Evolutionary conservation across 805 yeast genomes (phyloP).

Genomic region (Hanseniaspora guilliermondii): DNA sequence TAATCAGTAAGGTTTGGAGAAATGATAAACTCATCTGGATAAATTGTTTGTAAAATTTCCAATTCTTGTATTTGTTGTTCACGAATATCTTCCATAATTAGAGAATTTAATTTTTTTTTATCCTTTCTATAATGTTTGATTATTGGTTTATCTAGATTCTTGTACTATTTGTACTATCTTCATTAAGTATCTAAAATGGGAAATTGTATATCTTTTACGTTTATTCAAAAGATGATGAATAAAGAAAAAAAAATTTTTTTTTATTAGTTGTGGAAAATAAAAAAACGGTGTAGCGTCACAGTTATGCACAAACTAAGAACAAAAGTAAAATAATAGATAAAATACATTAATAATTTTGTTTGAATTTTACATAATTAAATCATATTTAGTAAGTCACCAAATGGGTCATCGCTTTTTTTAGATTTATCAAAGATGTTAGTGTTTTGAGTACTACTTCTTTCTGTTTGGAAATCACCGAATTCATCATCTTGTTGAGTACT

Average conservation of each 20-base stretch:
- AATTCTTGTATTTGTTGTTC: conserved; percentile 86
- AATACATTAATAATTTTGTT: background rate
- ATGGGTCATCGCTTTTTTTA: conserved; percentile 7
- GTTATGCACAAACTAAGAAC: background rate
- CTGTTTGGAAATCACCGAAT: conserved; percentile 30
- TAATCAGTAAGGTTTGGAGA: conserved; percentile 26
- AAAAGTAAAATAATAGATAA: background rate
- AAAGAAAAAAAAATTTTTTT: background rate
- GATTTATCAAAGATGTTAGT: conserved; percentile 5
- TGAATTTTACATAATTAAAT: background rate
- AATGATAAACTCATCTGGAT: conserved; percentile 64
- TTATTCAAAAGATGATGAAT: too few species aligned
- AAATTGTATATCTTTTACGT: too few species aligned
- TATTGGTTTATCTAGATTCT: background rate
- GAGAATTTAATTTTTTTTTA: background rate
- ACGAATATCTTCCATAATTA: conserved; percentile 17
- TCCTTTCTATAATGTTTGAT: too few species aligned
- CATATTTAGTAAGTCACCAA: conserved; percentile 4
- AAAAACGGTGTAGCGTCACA: too few species aligned
- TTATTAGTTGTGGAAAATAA: too few species aligned
- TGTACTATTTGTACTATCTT: background rate
- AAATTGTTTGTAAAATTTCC: conserved; percentile 79
- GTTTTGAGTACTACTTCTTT: conserved; percentile 12
- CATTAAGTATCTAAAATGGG: background rate
- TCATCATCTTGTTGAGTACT: conserved; percentile 24